Conservation (phyloP, 2,329 filamentous ascomycete genomes). For the Emmonsiellopsis sp. region DNA sequence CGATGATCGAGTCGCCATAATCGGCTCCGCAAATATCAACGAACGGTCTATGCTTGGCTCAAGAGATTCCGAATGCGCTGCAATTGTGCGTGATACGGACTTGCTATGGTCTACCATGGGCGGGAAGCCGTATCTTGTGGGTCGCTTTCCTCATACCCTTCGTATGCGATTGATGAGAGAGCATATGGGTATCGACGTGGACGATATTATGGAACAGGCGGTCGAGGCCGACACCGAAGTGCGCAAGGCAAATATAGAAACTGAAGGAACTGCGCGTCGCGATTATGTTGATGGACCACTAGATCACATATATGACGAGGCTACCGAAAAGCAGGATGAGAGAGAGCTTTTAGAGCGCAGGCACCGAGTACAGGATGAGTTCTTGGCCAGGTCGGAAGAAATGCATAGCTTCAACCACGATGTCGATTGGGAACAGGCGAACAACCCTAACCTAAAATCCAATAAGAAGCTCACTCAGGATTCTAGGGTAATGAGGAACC, state of each 20-base stretch:
- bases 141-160: constrained; percentile 67
- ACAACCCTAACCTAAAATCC: constrained; percentile 47
- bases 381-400: constrained; percentile 46
- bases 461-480: constrained; percentile 49
- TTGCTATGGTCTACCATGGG: constrained; percentile 64
- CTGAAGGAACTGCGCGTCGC: not conserved
- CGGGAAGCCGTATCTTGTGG: constrained; percentile 61
- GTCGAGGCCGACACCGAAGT: constrained; percentile 50
- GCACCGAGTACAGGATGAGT: constrained; percentile 44
- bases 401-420: constrained; percentile 68
- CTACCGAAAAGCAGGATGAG: constrained; percentile 29
- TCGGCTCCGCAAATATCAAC: constrained; percentile 64
- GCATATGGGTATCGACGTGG: constrained; percentile 73
- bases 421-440: constrained; percentile 51
- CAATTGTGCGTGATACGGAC: constrained; percentile 71
- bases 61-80: constrained; percentile 80
- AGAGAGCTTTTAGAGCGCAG: constrained; percentile 33
- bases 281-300: constrained; percentile 12
- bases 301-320: constrained; percentile 22
- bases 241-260: constrained; percentile 2
- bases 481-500: constrained; percentile 49
- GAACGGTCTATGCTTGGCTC: constrained; percentile 69
- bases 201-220: constrained; percentile 76
- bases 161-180: constrained; percentile 83
- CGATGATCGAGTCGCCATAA: constrained; percentile 73